Base-by-base conservation (phyloP, 2,329 filamentous ascomycete species). In the Trichoderma gracile region DNA sequence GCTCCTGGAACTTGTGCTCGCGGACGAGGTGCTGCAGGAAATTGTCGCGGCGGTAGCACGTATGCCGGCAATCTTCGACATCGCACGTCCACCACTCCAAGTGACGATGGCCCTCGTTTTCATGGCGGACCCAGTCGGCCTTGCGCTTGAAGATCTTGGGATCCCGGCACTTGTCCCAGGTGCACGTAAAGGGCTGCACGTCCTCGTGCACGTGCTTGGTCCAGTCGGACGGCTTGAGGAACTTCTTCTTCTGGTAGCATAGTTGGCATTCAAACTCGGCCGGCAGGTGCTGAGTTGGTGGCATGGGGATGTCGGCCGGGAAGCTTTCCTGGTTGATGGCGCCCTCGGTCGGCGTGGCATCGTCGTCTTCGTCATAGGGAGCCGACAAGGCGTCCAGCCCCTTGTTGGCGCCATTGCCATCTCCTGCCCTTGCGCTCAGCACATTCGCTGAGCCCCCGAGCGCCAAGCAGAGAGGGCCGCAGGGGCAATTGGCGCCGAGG, bases 171-270 rank as follows among this genome's bases (percentile, higher is more conserved):
- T 86, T 83, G 2, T 90, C 87, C 79, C 94, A 97, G 0, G 93
- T 97, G 77, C 93, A 97, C 3, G 92, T 96, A 70, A 97, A 97
- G 0, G 93, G 93, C 73, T 95, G 91, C 1, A 97, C 87, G 73
- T 97, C 93, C 76, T 97, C 93, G 70, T 96, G 92, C 0, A 97
- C 91, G 72, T 97, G 93, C 75, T 97, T 97, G 1, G 93, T 96
- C 93, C 93, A 97, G 76, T 97, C 93, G 0, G 93, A 97, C 17
- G 93, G 93, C 75, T 97, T 97, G 70, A 89, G 86, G 70, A 95
- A 93, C 71, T 88, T 92, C 80, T 95, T 96, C 59, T 88, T 84
- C 69, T 89, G 86, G 79, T 92, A 97, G 78, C 93, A 97, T 23
- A 97, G 80, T 43, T 90, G 89, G 70, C 93, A 97, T 78, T 97